phyloP scores from a whole-genome alignment of 345 rosid genomes.

The Sapria himalayana region DNA sequence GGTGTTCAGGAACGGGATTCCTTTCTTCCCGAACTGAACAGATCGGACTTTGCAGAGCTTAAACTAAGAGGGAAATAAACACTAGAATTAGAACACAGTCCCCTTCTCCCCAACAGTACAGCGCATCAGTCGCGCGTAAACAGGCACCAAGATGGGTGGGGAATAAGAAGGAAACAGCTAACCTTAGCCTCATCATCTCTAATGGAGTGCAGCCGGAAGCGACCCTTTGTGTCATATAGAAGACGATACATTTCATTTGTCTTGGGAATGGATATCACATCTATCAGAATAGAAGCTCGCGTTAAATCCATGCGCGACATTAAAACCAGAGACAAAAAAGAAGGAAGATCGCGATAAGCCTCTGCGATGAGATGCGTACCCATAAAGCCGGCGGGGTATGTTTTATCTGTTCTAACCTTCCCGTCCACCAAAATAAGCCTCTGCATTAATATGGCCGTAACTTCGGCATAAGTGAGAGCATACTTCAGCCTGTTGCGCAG shows the following conservation, averaged over 20 bases:
- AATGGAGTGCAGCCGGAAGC: constrained; percentile 6
- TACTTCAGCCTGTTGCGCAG: constrained; percentile 38
- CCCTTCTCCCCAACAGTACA: no score
- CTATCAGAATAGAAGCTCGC: background rate
- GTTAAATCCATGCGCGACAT: background rate
- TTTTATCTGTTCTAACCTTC: constrained; percentile 8
- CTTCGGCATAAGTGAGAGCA: constrained; percentile 44
- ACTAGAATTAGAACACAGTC: no score
- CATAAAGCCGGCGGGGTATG: constrained; percentile 10
- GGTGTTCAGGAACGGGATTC: constrained; percentile 37
- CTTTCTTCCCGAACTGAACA: constrained; percentile 45
- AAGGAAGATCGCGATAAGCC: background rate
- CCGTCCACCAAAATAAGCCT: constrained; percentile 7
- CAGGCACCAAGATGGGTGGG: no score
- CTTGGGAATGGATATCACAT: constrained; percentile 12
- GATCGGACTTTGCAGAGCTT: constrained; percentile 46
- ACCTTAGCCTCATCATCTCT: constrained; percentile 13
- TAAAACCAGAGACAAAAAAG: background rate
- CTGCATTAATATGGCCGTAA: constrained; percentile 11
- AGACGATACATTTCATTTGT: constrained; percentile 11
- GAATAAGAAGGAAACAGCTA: no score
- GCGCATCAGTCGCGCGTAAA: no score
- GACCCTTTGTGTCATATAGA: constrained; percentile 9
- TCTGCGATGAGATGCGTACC: constrained; percentile 1
- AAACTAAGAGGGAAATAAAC: constrained; percentile 13